A percentile compares a stretch with the other conserved stretches of the same genome.
These are phyloP conservation scores for Neolentinus lepideus DNA, from an alignment of 1,284 basidiomycete species.

Conservation along the genomic window DNA sequence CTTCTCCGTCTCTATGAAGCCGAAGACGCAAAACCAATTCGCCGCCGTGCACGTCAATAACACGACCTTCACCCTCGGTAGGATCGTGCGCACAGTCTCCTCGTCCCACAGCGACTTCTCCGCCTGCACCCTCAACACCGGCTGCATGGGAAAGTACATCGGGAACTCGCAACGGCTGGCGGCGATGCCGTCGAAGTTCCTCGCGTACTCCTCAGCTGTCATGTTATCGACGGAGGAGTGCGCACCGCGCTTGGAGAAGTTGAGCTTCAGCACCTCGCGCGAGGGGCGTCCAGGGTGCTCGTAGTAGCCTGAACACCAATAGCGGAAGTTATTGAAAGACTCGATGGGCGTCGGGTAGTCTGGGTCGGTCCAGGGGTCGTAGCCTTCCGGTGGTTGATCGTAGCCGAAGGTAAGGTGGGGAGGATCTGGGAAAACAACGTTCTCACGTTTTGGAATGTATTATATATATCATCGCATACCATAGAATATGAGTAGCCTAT, in stretches of 20 bases:
- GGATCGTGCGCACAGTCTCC: background rate
- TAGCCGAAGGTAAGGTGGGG: background rate
- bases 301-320: background rate
- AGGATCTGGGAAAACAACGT: background rate
- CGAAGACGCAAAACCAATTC: background rate
- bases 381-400: background rate
- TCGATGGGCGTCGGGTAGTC: background rate
- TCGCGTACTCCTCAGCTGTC: background rate
- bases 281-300: background rate
- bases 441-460: background rate
- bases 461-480: background rate
- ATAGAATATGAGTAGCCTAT: background rate
- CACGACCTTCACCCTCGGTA: conserved; percentile 1
- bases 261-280: background rate
- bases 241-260: background rate
- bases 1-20: background rate
- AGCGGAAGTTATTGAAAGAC: background rate
- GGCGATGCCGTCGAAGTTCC: background rate
- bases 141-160: conserved; percentile 1
- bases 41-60: background rate
- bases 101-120: background rate
- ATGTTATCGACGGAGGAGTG: background rate
- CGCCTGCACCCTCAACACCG: background rate
- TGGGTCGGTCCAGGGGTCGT: background rate
- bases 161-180: background rate